Base-by-base conservation (phyloP, 1,139 yeast species). In the Hyphopichia burtonii region DNA sequence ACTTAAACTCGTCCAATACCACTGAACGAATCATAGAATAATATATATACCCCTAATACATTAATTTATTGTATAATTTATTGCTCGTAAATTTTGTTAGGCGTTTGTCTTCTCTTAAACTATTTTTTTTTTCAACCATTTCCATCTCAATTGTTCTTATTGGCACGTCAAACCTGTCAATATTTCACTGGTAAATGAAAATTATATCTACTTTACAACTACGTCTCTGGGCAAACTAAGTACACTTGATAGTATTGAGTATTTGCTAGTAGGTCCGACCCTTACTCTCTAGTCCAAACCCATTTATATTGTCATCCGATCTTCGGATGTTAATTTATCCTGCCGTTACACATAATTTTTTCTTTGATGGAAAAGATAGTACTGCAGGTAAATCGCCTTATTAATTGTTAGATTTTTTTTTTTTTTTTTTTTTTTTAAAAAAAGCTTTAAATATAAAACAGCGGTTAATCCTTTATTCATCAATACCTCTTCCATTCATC, bases 311-410 rank as follows among this genome's bases (percentile, higher is more conserved):
- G 11, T 25, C 28, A 25, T 25, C 28, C 28, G 28, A 25, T 25
- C n/a, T 11, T 25, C 28, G 28, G 28, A 25, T 25, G 28, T 12
- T 25, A 25, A 25, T 25, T 25, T 25, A 25, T 25, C 11, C 7
- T 25, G 28, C 28, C n/a, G 4, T 4, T 30, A 7, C 32, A n/a
- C 4, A 30, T 4, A 30, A 17, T 6, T 31, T n/a, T 31, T 12
- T n/a, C 8, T 17, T 17, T 31, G 34, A 31, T 31, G 34, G 34
- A 31, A 31, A 17, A 31, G 34, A 31, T 31, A 31, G 34, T 12
- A 6, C 17, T 16, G 18, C 17, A 16, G 18, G 17, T 16, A 31
- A n/a, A 12, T 7, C 15, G 32, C 22, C n/a, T 11, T 12, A 17
- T 9, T 18, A n/a, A n/a, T n/a, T 16, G 17, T 31, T 17, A 9